Evolutionary conservation across 2,329 filamentous ascomycete genomes (phyloP).

Genomic region (Aspergillus luchuensis): DNA sequence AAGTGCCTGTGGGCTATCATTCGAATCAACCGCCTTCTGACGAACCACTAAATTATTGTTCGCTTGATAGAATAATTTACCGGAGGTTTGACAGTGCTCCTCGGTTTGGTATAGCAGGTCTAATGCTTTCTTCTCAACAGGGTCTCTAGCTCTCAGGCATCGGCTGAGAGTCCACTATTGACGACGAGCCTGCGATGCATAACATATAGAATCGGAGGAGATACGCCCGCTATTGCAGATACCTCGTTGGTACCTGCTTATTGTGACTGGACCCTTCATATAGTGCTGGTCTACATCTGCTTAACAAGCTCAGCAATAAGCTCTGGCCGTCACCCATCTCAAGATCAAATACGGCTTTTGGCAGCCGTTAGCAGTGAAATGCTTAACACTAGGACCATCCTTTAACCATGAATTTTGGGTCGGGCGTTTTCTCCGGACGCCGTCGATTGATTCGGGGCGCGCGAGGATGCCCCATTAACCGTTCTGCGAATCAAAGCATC

Average conservation of each 20-base stretch:
- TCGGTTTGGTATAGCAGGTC: background rate
- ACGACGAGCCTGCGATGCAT: background rate
- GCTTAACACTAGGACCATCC: background rate
- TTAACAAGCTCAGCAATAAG: background rate
- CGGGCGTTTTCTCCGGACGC: background rate
- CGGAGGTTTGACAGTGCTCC: background rate
- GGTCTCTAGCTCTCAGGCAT: too few species aligned
- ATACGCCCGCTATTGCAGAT: background rate
- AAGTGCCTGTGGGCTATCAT: background rate
- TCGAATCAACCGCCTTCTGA: background rate
- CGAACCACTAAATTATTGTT: background rate
- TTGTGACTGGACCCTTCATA: background rate
- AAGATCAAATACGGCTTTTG: background rate
- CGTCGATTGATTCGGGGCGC: background rate
- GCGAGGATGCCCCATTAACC: background rate
- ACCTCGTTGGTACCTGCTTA: background rate
- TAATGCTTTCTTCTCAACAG: background rate
- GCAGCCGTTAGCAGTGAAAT: background rate
- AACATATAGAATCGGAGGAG: background rate
- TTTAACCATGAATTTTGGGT: background rate
- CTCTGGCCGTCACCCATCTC: background rate
- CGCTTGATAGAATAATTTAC: background rate
- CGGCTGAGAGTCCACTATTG: background rate
- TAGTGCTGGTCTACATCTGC: background rate
- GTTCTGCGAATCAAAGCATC: slow-evolving; percentile 1